Conservation (phyloP, 148 eudicot genomes). For the Diospyros kaki region DNA sequence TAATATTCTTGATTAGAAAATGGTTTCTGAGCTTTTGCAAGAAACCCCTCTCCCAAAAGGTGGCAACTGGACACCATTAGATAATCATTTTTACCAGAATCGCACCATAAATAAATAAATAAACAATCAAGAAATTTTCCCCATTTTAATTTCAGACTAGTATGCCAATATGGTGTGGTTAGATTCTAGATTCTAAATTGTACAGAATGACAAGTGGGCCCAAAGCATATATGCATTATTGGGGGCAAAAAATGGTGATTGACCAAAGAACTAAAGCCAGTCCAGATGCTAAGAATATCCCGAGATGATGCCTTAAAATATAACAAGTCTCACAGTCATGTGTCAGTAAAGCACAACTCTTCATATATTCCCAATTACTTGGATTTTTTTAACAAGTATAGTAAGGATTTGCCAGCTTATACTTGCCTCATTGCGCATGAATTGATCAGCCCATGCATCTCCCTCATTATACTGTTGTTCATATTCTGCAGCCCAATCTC, state of each 20-base stretch:
- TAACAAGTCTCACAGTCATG: neutral
- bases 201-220: neutral
- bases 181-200: neutral
- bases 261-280: neutral
- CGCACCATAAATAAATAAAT: neutral
- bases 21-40: neutral
- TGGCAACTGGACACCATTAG: neutral
- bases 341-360: neutral
- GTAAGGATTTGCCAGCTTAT: neutral
- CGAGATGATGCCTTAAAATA: neutral
- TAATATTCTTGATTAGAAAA: neutral
- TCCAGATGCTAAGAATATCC: neutral
- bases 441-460: constrained; percentile 76
- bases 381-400: neutral
- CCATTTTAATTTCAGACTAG: neutral
- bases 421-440: constrained; percentile 64
- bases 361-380: neutral
- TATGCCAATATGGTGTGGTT: neutral
- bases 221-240: neutral
- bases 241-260: neutral
- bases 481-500: constrained; percentile 88
- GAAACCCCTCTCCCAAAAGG: neutral
- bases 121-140: neutral
- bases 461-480: constrained; percentile 58
- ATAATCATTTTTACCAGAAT: neutral